A percentile compares a stretch with the other conserved stretches of the same genome.
Conservation (phyloP, 306 rosid genomes). For the Trichosanthes truncata region DNA sequence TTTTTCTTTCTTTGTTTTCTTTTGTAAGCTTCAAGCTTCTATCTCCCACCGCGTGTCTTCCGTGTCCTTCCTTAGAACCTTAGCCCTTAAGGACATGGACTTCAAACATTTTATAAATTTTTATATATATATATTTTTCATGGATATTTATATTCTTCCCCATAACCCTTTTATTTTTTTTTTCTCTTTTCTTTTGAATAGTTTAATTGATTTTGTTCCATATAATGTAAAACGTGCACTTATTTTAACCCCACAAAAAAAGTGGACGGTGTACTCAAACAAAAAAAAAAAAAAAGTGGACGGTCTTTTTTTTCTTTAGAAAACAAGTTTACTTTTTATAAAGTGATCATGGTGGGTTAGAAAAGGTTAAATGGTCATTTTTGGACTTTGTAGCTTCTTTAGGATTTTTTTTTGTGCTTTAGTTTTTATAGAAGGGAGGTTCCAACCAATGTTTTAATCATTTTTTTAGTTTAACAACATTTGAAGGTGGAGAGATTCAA, state of each 20-base stretch:
- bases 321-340: too few relatives aligned
- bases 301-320: too few relatives aligned
- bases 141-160: not conserved
- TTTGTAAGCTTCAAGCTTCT: slow-evolving; percentile 56
- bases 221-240: not conserved
- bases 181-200: not conserved
- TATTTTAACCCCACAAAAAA: not conserved
- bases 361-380: too few relatives aligned
- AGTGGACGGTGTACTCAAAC: too few relatives aligned
- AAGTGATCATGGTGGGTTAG: not conserved
- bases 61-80: slow-evolving; percentile 15
- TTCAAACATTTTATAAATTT: not conserved
- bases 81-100: slow-evolving; percentile 8
- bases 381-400: too few relatives aligned
- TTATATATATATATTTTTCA: not conserved
- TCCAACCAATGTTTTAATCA: too few relatives aligned
- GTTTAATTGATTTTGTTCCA: not conserved
- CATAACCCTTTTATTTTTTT: not conserved
- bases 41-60: slow-evolving; percentile 35
- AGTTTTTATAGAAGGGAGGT: too few relatives aligned
- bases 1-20: not conserved
- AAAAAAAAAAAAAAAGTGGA: not conserved
- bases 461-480: too few relatives aligned
- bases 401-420: not conserved
- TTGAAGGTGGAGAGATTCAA: too few relatives aligned